Conservation (phyloP, 2,329 filamentous ascomycete species). For the Ilyonectria robusta region DNA sequence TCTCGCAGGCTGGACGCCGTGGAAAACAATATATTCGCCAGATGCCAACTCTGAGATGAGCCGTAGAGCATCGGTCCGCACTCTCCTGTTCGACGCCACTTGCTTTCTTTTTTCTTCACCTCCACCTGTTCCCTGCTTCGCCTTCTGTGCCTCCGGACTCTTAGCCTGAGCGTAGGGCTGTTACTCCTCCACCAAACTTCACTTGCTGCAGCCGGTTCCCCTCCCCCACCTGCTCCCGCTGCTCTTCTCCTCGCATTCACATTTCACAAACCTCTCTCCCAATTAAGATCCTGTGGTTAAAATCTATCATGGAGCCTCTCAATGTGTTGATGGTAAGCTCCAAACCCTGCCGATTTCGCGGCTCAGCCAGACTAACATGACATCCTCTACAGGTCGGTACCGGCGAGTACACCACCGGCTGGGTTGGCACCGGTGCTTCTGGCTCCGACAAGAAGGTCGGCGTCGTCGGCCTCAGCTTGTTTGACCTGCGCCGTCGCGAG, state of each 20-base stretch:
- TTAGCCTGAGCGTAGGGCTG: not conserved
- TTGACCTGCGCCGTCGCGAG: slow-evolving; percentile 88
- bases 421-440: slow-evolving; percentile 86
- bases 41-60: slow-evolving; percentile 28
- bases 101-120: slow-evolving; percentile 12
- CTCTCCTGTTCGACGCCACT: not conserved
- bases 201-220: slow-evolving; percentile 36
- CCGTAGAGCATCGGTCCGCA: slow-evolving; percentile 11
- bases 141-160: not conserved
- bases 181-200: slow-evolving; percentile 6
- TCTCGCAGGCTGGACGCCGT: slow-evolving; percentile 20
- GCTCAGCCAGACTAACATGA: slow-evolving; percentile 18
- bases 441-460: slow-evolving; percentile 96
- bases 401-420: slow-evolving; percentile 97
- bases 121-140: slow-evolving; percentile 5
- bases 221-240: slow-evolving; percentile 33
- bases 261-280: slow-evolving; percentile 7
- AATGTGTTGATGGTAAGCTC: slow-evolving; percentile 76
- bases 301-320: slow-evolving; percentile 67
- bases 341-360: not conserved
- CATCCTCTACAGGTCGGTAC: slow-evolving; percentile 78
- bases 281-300: slow-evolving; percentile 5
- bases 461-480: slow-evolving; percentile 90
- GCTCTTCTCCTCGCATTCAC: slow-evolving; percentile 25
- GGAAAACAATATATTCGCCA: slow-evolving; percentile 25